Base-by-base conservation (phyloP, 768 basidiomycete species). In the Naganishia kalamii region DNA sequence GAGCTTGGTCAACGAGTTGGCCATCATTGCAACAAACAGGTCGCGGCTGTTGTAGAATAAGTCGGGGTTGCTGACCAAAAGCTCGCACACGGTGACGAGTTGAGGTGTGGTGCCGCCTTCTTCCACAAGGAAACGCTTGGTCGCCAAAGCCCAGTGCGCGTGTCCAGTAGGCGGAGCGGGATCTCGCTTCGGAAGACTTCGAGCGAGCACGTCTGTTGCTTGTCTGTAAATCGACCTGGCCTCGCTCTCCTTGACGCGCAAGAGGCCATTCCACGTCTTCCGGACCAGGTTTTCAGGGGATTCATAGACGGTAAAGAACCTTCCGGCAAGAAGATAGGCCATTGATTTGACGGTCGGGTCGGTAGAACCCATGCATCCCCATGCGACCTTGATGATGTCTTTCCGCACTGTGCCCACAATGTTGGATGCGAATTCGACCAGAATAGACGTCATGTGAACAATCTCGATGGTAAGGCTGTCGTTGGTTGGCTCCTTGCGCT, bases 271-370 rank as follows among this genome's bases (percentile, higher is more conserved):
- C 92, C 93, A 98, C 27, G 92, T 88, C 6, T 88, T 84, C 59
- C 92, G 79, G 52, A 94, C 86, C 75, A 99, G 92, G 78, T 96
- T 98, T 66, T 85, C 83, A 0, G 94, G 93, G 0, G 87, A 88
- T 32, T 88, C 89, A 77, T 88, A 93, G 7, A 85, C 86, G 15
- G 88, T 86, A 71, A 94, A 92, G 82, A 98, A 98, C 33, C 88
- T 85, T 41, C 96, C 91, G 35, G 89, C 86, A 6, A 98, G 83
- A 37, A 96, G 84, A 75, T 92, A 92, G 0, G 91, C 88, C 10
- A 89, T 89, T 76, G 97, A 90, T 77, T 91, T 93, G 72, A 96
- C 90, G 21, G 92, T 86, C 5, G 87, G 84, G 75, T 98, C 96
- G 13, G 52, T 49, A 25, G 64, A 52, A 41, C 51, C 33, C 44